Evolutionary conservation across 2,329 filamentous ascomycete species (phyloP).

Genomic region (Colletotrichum agaves): DNA sequence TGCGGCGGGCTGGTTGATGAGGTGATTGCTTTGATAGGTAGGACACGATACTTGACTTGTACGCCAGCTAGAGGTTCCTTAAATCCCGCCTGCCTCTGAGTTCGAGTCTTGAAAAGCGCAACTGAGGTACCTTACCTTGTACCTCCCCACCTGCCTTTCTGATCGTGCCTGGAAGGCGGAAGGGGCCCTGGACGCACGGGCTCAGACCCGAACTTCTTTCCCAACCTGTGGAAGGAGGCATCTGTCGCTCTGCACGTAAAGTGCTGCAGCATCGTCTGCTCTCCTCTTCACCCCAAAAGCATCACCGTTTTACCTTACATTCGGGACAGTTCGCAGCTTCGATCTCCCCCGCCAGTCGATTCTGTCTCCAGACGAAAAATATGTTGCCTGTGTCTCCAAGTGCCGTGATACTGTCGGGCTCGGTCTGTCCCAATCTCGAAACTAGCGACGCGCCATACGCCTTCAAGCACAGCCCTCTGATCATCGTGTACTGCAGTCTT

Average conservation of each 20-base stretch:
- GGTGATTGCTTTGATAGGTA: slow-evolving; percentile 12
- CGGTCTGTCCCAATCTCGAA: slow-evolving; percentile 10
- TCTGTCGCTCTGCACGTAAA: too few species aligned
- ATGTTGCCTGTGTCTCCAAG: neutral
- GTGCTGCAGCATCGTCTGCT: neutral
- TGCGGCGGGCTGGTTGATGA: neutral
- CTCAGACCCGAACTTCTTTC: too few species aligned
- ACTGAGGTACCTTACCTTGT: neutral
- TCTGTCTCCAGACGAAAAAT: neutral
- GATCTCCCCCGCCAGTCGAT: neutral
- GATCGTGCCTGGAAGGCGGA: too few species aligned
- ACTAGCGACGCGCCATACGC: slow-evolving; percentile 24
- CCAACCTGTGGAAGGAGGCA: neutral
- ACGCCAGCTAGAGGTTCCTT: neutral
- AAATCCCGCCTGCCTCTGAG: neutral
- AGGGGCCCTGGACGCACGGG: too few species aligned
- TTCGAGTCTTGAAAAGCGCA: neutral
- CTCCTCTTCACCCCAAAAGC: neutral
- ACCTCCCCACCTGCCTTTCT: too few species aligned
- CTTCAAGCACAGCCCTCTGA: slow-evolving; percentile 21
- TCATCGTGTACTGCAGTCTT: slow-evolving; percentile 33
- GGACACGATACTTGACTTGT: neutral
- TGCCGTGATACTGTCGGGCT: neutral
- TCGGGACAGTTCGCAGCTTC: neutral
- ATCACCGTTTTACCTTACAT: neutral